Base-by-base conservation (phyloP, 805 yeast species). In the Yarrowia hollandica region DNA sequence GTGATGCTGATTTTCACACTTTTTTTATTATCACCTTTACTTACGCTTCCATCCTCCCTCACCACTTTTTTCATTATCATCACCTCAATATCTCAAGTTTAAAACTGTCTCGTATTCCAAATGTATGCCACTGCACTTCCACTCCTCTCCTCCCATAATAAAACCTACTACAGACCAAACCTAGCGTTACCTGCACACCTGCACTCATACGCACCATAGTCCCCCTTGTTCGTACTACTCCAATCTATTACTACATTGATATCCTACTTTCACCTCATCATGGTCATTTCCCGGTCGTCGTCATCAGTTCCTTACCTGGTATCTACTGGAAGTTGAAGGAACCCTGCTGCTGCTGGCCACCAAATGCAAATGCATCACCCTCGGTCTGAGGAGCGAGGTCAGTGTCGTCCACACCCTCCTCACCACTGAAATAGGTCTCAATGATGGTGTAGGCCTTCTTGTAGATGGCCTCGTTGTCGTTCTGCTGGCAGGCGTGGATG, bases 381-480 rank as follows among this genome's bases (percentile, higher is more conserved):
- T 83, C 81, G 63, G 85, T 88, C 74, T 88, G 78, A 37, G 85
- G 87, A 67, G 88, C 95, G 62, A 82, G 77, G 33, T 74, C 75
- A 59, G 82, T 69, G 48, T 80, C 96, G 60, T 81, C 83, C 38
- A 74, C 79, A 52, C 76, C 84, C 44, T 88, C 96, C 52, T 88
- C 96, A 59, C 85, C 95, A 58, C 86, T 79, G 75, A 94, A 94
- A 75, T 90, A 94, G 66, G 87, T 89, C 70, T 89, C 96, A 73
- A 94, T 90, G 69, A 94, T 89, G 65, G 78, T 78, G 77, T 82
- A 94, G 30, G 98, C 95, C 77, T 90, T 91, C 71, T 87, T 83
- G 75, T 94, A 94, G 69, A 94, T 88, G 70, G 86, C 88, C 71
- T 92, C 95, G 74, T 92, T 94, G 69, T 84, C 88, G 75, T 89